Evolutionary conservation across 371 early-diverging fungal genomes (phyloP), one percentile per base, ranked within the genome.

Genomic region (Mucor velutinosus): DNA sequence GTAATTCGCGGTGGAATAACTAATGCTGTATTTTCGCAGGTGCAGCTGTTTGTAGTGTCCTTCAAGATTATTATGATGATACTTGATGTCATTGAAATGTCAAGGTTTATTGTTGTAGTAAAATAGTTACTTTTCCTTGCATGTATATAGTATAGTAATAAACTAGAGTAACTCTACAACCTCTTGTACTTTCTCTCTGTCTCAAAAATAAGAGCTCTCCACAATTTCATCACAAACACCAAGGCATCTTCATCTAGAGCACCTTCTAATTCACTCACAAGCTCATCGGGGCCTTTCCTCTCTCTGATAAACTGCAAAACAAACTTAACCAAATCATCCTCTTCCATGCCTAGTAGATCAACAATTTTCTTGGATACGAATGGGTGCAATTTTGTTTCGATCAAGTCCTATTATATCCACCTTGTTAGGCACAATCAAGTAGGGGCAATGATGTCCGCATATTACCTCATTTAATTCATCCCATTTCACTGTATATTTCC

Each of bases 141-240:
- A 5, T 47, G 19, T 7, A 21, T n/a, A 21, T 47, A n/a, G n/a
- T n/a, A 11, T 7, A 19, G 21, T 7, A 11, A 47, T 47, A 10
- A n/a, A 10, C 11, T 43, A 43, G 15, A 43, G 14, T 3, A 43
- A n/a, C 6, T 21, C n/a, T 72, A 77, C 58, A 75, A 66, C 58
- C 71, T 73, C 49, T 53, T 65, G 23, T 57, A 66, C 53, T 75
- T 81, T 66, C 90, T 81, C 74, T 95, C 95, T 3, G 93, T 92
- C 70, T 95, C 95, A 71, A 87, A 94, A 33, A 95, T 92, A 29
- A 95, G 77, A 81, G 90, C 90, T 64, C 94, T 83, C 94, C 94
- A 95, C 21, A 94, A 75, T 71, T 89, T 93, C 86, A 89, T 87
- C 11, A 93, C 94, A 80, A 95, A 90, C 32, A 89, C 84, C 39